phyloP scores from a whole-genome alignment of 1,139 yeast species.

The Diutina sp. region DNA sequence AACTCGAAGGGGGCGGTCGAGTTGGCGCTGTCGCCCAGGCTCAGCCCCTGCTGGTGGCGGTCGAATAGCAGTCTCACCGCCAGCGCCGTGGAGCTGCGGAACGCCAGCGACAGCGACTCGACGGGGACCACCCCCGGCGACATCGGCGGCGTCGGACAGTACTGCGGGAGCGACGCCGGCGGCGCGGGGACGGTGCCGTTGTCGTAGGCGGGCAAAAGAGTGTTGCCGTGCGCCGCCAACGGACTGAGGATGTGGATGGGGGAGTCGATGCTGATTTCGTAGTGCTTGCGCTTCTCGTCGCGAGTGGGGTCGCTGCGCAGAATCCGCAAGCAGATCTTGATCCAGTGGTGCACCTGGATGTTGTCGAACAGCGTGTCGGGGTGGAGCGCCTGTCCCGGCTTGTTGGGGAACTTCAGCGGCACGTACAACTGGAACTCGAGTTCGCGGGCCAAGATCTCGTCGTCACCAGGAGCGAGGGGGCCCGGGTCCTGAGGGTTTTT shows the following conservation, averaged over 20 bases:
- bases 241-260: conserved; percentile 69
- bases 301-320: conserved; percentile 50
- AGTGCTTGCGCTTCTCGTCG: conserved; percentile 61
- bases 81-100: background rate
- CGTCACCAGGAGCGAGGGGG: conserved; percentile 11
- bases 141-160: conserved; percentile 22
- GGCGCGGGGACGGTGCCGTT: conserved; percentile 16
- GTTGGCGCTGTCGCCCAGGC: background rate
- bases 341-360: conserved; percentile 88
- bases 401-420: conserved; percentile 47
- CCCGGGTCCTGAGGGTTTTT: conserved; percentile 10
- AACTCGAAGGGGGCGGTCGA: conserved; percentile 11
- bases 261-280: conserved; percentile 83
- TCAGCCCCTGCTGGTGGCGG: background rate
- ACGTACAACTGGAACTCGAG: conserved; percentile 75
- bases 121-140: conserved; percentile 46
- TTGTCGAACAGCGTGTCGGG: conserved; percentile 73
- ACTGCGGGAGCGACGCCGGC: conserved; percentile 11
- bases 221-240: conserved; percentile 61
- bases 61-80: background rate
- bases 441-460: conserved; percentile 42
- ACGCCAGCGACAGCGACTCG: conserved; percentile 12
- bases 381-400: conserved; percentile 36
- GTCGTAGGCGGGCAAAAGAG: conserved; percentile 44
- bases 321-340: conserved; percentile 70